Base-by-base conservation (phyloP, 176 grass and related monocot species). In the Alloteropsis semialata region DNA sequence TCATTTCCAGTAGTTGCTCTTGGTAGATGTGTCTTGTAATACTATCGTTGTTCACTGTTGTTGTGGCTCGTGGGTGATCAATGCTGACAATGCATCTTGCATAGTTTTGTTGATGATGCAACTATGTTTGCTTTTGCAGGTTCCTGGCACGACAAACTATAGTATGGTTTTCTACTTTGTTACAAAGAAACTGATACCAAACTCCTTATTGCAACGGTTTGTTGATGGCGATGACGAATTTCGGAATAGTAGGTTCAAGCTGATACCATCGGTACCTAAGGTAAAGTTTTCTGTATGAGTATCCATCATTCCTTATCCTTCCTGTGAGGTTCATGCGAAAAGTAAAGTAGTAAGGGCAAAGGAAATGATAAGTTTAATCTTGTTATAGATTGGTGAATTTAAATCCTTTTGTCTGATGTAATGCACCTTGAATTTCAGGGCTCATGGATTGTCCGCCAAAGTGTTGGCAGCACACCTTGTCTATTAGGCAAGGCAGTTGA, bases 111-210 rank as follows among this genome's bases (percentile, higher is more conserved):
- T 65, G 38, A 57, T 82, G 28, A 78, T 45, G 30, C n/a, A 71
- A 84, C 21, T 82, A 65, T 72, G 27, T 59, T 27, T 88, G 43
- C 75, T 90, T 38, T 87, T 92, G 57, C 87, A 98, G 96, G 96
- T 98, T 84, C 96, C 96, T 80, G 92, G 92, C 78, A 91, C 96
- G 70, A 95, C 88, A 33, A 91, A 98, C 76, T 98, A 98, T 45
- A 98, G 96, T 83, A 98, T 98, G 96, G 91, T 98, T 67, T 98
- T 95, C 78, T 98, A 98, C 83, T 95, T 98, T 86, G 89, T 95
- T 69, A 50, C 60, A 18, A 95, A 95, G 90, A 81, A 90, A 86
- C 80, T 95, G 74, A 70, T 86, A 76, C 87, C 90, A 5, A 88
- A 92, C 73, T 98, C 96, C n/a, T 90, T 98, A 66, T 87, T 95